Base-by-base conservation (phyloP, 2,329 filamentous ascomycete species). In the Aspergillus texensis region DNA sequence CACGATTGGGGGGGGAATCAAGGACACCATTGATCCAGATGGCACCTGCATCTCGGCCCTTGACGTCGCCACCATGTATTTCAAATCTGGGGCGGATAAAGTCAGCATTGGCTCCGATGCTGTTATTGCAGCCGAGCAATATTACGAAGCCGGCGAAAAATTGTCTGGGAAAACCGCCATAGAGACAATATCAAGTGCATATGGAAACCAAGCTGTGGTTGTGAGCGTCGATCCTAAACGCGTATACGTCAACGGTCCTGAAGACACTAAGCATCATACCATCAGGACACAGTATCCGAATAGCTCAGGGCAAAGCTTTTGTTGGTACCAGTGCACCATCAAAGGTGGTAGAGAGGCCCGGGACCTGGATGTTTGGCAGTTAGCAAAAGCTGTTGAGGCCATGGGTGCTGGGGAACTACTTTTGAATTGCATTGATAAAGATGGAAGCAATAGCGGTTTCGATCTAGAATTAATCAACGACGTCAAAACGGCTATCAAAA, bases 281-380 rank as follows among this genome's bases (percentile, higher is more conserved):
- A 82, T 97, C 73, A 82, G 85, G 73, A 97, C 94, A 0, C 76
- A 80, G 0, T 86, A 82, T 65, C 88, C 88, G 0, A 93, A 94
- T 10, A 89, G 91, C 26, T 85, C 86, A 50, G 93, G 93, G 32
- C 92, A 97, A 78, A 81, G 83, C 58, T 91, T 88, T 79, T 97
- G 93, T 82, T 99, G 94, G 94, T 99, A 97, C 77, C 94, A 95
- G 62, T 98, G 95, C 81, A 99, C 95, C 8, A 93, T 96, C 81
- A 96, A 94, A 81, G 95, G 95, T 54, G 95, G 95, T 8, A 89
- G 95, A 65, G 94, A 98, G 81, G 94, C 91, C n/a, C 88, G 94
- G 64, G 93, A 98, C 77, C 84, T 98, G 69, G 94, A 98, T 76
- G 95, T 97, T 19, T 87, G 94, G 16, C 91, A 98, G 80, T 86